Conservation (phyloP, 768 basidiomycete species). For the Pleurotus sapidus region DNA sequence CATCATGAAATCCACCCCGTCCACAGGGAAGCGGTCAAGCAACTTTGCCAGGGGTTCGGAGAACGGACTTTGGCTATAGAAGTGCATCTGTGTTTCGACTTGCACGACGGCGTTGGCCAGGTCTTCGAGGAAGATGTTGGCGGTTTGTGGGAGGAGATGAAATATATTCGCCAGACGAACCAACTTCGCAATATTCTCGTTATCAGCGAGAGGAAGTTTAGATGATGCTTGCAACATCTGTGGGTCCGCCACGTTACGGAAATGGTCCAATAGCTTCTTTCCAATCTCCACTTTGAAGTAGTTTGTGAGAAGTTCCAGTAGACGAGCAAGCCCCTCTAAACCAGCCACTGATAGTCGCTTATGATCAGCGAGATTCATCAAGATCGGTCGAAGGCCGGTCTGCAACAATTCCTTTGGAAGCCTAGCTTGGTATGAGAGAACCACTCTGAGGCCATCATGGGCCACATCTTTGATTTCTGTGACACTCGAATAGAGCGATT, state of each 20-base stretch:
- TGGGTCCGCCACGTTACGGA: constrained; percentile 88
- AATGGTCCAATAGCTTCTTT: constrained; percentile 94
- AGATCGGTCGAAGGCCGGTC: constrained; percentile 90
- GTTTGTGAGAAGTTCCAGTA: constrained; percentile 92
- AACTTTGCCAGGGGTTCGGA: constrained; percentile 91
- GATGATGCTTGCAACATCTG: constrained; percentile 80
- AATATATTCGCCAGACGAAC: constrained; percentile 97
- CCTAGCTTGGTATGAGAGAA: constrained; percentile 84
- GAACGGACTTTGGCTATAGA: constrained; percentile 87
- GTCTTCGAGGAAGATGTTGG: constrained; percentile 86
- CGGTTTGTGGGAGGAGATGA: constrained; percentile 90
- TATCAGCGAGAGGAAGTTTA: constrained; percentile 76
- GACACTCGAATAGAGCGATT: constrained; percentile 91
- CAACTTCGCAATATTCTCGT: constrained; percentile 89
- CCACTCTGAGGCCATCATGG: constrained; percentile 88
- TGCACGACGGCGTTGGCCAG: constrained; percentile 89
- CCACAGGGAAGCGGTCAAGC: constrained; percentile 83
- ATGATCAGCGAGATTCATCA: constrained; percentile 97
- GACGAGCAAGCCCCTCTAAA: constrained; percentile 88
- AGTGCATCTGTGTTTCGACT: constrained; percentile 89
- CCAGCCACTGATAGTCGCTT: constrained; percentile 91
- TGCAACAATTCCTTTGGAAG: constrained; percentile 95
- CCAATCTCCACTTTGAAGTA: constrained; percentile 99
- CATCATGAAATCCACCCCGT: constrained; percentile 85
- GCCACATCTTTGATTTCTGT: constrained; percentile 94